These are phyloP conservation scores for Gossypium longicalyx DNA, from an alignment of 345 rosid species.

Conservation along the genomic window DNA sequence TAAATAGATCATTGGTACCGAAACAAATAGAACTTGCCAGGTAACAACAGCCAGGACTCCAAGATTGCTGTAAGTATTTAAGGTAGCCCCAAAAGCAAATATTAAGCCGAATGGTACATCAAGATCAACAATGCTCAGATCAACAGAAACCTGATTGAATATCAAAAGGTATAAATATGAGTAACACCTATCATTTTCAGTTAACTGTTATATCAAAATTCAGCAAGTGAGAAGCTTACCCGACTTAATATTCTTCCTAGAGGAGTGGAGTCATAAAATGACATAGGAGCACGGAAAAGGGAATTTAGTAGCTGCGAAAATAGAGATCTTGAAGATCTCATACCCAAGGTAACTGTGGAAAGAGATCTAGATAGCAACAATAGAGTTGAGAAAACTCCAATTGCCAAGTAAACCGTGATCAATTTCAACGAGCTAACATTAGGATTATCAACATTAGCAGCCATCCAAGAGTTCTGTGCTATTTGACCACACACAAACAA, in stretches of 20 bases:
- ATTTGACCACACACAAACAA: constrained; percentile 46
- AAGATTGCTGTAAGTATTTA: constrained; percentile 58
- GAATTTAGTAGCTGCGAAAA: constrained; percentile 68
- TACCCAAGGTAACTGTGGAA: constrained; percentile 38
- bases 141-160: constrained; percentile 56
- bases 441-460: constrained; percentile 64
- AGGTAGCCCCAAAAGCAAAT: constrained; percentile 59
- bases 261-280: constrained; percentile 72
- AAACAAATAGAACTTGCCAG: constrained; percentile 89
- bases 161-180: neutral
- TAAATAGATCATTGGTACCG: constrained; percentile 60
- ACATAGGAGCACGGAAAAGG: constrained; percentile 71
- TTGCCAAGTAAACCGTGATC: constrained; percentile 50
- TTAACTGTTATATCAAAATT: neutral
- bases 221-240: constrained; percentile 31
- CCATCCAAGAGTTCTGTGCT: constrained; percentile 74
- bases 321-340: constrained; percentile 56
- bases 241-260: constrained; percentile 75
- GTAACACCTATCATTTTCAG: neutral
- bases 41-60: constrained; percentile 75
- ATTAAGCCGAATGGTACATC: constrained; percentile 70
- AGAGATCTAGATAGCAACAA: constrained; percentile 47
- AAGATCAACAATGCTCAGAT: constrained; percentile 86
- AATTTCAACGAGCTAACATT: constrained; percentile 43
- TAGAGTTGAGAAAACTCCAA: constrained; percentile 37